A percentile compares a stretch with the other conserved stretches of the same genome.
Evolutionary conservation across 2,329 filamentous ascomycete species (phyloP).

Genomic region (Fusarium stilboides): DNA sequence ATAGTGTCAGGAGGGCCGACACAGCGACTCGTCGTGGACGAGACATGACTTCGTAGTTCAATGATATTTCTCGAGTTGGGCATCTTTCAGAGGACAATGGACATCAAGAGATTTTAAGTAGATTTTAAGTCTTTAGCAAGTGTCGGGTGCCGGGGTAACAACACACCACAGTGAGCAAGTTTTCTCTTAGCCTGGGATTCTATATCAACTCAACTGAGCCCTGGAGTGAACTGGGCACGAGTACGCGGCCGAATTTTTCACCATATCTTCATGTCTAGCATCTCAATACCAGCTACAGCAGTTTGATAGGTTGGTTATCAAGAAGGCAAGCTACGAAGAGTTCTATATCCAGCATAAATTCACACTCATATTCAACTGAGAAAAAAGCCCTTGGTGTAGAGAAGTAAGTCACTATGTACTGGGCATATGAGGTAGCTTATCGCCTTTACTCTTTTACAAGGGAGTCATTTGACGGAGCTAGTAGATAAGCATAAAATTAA

Average conservation of each 20-base stretch:
- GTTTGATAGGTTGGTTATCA: too few relatives aligned
- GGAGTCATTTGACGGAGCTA: too few relatives aligned
- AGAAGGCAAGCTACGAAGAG: too few relatives aligned
- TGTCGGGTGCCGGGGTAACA: background rate
- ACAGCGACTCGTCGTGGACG: background rate
- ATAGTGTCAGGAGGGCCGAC: constrained; percentile 6
- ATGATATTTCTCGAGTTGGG: background rate
- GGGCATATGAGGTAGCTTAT: background rate
- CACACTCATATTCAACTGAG: too few relatives aligned
- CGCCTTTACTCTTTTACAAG: background rate
- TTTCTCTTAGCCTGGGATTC: background rate
- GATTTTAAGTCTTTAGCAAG: background rate
- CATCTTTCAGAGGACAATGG: background rate
- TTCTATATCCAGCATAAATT: too few relatives aligned
- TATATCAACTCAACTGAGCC: background rate
- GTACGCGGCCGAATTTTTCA: background rate
- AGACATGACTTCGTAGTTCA: background rate
- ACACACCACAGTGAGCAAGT: constrained; percentile 8
- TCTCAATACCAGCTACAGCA: too few relatives aligned
- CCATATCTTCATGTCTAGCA: background rate
- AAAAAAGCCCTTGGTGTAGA: too few relatives aligned
- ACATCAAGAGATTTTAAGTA: background rate
- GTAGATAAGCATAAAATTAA: constrained; percentile 22
- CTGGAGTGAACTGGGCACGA: background rate
- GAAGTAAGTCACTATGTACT: too few relatives aligned